These are phyloP conservation scores for Plectosphaerella plurivora DNA, from an alignment of 2,329 filamentous ascomycete species.

Conservation along the genomic window DNA sequence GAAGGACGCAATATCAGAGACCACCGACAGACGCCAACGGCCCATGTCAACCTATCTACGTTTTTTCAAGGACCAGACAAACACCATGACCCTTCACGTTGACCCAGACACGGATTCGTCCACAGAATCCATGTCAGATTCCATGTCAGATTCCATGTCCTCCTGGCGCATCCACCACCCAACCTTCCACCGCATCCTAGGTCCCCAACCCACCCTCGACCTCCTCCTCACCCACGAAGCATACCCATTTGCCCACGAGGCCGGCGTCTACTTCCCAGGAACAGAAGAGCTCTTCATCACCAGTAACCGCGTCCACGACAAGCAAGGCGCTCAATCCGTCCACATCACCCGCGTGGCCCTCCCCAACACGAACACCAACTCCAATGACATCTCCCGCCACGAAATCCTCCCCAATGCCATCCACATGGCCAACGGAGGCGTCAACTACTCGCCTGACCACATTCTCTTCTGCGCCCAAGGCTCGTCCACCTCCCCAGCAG, in stretches of 20 bases:
- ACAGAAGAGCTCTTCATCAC: constrained; percentile 25
- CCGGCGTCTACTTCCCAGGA: constrained; percentile 27
- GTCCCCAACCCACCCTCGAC: constrained; percentile 27
- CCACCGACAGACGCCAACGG: too few species aligned
- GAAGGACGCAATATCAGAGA: neutral
- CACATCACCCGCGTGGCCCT: constrained; percentile 22
- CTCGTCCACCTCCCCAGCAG: constrained; percentile 15
- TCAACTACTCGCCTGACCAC: constrained; percentile 33
- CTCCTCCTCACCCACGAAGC: constrained; percentile 29
- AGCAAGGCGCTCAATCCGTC: constrained; percentile 15
- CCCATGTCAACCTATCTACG: too few species aligned
- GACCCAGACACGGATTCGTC: too few species aligned
- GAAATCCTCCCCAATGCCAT: constrained; percentile 26
- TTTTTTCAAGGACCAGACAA: too few species aligned
- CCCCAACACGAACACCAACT: neutral
- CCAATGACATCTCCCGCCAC: constrained; percentile 17
- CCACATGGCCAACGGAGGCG: constrained; percentile 43
- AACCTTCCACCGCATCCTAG: constrained; percentile 22
- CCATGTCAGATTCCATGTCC: neutral
- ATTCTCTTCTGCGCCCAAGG: constrained; percentile 39
- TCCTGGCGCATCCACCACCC: neutral
- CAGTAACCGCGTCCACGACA: constrained; percentile 24
- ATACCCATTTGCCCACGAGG: constrained; percentile 46
- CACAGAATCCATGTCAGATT: neutral
- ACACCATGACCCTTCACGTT: too few species aligned